phyloP scores from a whole-genome alignment of 164 flowering plant species.

The Malania oleifera region DNA sequence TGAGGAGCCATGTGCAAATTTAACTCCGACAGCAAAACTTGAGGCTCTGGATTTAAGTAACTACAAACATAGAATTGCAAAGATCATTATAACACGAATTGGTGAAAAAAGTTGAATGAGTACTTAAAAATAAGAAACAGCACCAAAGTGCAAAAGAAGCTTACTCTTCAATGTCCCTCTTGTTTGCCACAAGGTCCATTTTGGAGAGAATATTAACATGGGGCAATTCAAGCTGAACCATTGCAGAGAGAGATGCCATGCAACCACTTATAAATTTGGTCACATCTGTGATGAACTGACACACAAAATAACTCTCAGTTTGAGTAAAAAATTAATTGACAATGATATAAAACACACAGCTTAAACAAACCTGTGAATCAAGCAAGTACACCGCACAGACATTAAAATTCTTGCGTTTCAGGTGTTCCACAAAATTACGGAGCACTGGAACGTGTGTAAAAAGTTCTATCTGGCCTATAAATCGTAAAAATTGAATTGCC shows the following conservation, averaged over 20 bases:
- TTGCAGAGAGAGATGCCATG: conserved; percentile 96
- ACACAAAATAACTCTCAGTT: conserved; percentile 3
- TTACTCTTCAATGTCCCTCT: conserved; percentile 70
- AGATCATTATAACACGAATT: background rate
- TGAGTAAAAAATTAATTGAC: background rate
- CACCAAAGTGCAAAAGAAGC: conserved; percentile 13
- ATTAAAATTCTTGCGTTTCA: conserved; percentile 80
- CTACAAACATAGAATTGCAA: conserved; percentile 29
- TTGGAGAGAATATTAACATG: conserved; percentile 92
- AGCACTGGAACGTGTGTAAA: conserved; percentile 85
- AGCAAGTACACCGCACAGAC: conserved; percentile 93
- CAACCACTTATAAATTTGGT: conserved; percentile 97
- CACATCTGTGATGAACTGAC: conserved; percentile 92
- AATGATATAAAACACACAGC: background rate
- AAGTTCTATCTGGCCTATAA: conserved; percentile 84
- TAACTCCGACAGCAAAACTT: conserved; percentile 60
- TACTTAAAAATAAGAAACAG: conserved; percentile 7
- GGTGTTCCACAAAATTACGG: conserved; percentile 83
- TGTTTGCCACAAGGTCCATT: conserved; percentile 88
- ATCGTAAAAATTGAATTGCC: too few relatives aligned
- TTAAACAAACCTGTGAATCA: conserved; percentile 79
- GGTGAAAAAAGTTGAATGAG: background rate
- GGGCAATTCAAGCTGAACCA: conserved; percentile 92
- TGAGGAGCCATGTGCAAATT: conserved; percentile 89
- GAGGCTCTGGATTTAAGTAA: conserved; percentile 76